Evolutionary conservation across 2,329 filamentous ascomycete genomes (phyloP).

Genomic region (Epichloe baconii): DNA sequence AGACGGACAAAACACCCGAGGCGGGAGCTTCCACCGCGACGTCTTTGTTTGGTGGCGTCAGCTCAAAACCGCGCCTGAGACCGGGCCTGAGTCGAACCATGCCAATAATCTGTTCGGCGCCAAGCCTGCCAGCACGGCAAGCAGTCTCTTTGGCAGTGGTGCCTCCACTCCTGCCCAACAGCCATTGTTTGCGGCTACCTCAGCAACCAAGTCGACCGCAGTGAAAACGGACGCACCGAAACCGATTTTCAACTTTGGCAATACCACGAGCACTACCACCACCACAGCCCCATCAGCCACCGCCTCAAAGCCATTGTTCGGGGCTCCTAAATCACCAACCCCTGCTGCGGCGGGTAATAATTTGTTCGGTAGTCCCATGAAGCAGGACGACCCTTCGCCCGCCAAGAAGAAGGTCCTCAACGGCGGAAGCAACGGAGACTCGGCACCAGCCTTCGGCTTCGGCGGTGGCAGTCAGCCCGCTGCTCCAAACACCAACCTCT

Average conservation of each 20-base stretch:
- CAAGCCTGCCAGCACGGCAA: slow-evolving; percentile 8
- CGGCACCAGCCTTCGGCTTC: slow-evolving; percentile 24
- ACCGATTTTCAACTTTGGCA: slow-evolving; percentile 23
- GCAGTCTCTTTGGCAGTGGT: slow-evolving; percentile 4
- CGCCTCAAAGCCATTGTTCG: slow-evolving; percentile 25
- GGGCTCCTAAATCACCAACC: slow-evolving; percentile 21
- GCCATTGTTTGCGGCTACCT: slow-evolving; percentile 5
- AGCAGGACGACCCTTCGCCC: slow-evolving; percentile 27
- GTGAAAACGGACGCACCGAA: slow-evolving; percentile 9
- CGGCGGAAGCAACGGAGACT: slow-evolving; percentile 12
- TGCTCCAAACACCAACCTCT: slow-evolving; percentile 25
- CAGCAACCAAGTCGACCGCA: slow-evolving; percentile 7
- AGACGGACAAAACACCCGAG: slow-evolving; percentile 14
- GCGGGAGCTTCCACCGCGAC: slow-evolving; percentile 9
- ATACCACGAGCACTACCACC: slow-evolving; percentile 14
- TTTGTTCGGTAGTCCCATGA: slow-evolving; percentile 31
- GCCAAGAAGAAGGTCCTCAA: slow-evolving; percentile 23
- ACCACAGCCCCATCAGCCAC: slow-evolving; percentile 15
- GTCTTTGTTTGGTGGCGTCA: slow-evolving; percentile 7
- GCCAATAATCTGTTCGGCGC: slow-evolving; percentile 15
- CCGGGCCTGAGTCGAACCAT: slow-evolving; percentile 6
- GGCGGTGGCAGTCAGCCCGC: slow-evolving; percentile 8
- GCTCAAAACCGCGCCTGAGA: no score
- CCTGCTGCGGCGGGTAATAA: slow-evolving; percentile 13
- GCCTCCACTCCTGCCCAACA: slow-evolving; percentile 10